Evolutionary conservation across 257 asterid genomes (phyloP).

Genomic region (Handroanthus guayacan): DNA sequence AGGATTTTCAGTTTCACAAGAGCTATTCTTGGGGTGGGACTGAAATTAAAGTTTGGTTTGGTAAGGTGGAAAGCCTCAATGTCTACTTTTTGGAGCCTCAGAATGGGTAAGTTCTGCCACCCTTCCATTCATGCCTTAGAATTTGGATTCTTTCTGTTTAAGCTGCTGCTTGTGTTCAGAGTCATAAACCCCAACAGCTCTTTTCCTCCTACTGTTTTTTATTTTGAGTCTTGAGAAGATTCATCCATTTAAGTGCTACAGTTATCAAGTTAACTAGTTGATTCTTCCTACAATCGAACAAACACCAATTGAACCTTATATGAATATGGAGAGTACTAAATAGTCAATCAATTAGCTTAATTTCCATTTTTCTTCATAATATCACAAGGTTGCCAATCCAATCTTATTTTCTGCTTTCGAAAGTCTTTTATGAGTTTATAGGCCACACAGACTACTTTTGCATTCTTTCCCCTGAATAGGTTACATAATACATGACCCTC

Average conservation of each 20-base stretch:
- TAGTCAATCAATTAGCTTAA: neutral
- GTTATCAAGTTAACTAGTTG: constrained; percentile 25
- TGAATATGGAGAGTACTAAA: constrained; percentile 5
- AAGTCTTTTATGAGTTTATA: neutral
- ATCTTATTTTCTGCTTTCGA: constrained; percentile 2
- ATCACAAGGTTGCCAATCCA: neutral
- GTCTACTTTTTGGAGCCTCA: constrained; percentile 99
- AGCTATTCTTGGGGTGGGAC: constrained; percentile 90
- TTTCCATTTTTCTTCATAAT: neutral
- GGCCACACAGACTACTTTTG: neutral
- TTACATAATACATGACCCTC: neutral
- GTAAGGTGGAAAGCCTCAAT: constrained; percentile 93
- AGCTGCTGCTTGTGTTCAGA: constrained; percentile 17
- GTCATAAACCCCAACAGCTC: constrained; percentile 22
- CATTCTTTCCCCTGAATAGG: constrained; percentile 8
- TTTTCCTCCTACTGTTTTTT: constrained; percentile 22
- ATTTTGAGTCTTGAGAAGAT: constrained; percentile 1
- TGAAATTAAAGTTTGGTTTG: constrained; percentile 92
- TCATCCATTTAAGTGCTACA: neutral
- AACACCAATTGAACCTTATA: neutral
- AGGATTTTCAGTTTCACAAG: constrained; percentile 76
- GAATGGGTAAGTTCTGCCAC: constrained; percentile 73
- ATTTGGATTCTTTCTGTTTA: neutral
- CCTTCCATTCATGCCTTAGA: constrained; percentile 20
- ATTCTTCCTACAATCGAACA: constrained; percentile 23